Percentiles rank a stretch among this genome's conserved stretches.
These are phyloP conservation scores for Aspergillus sclerotialis DNA, from an alignment of 2,329 filamentous ascomycete genomes.

Conservation along the genomic window DNA sequence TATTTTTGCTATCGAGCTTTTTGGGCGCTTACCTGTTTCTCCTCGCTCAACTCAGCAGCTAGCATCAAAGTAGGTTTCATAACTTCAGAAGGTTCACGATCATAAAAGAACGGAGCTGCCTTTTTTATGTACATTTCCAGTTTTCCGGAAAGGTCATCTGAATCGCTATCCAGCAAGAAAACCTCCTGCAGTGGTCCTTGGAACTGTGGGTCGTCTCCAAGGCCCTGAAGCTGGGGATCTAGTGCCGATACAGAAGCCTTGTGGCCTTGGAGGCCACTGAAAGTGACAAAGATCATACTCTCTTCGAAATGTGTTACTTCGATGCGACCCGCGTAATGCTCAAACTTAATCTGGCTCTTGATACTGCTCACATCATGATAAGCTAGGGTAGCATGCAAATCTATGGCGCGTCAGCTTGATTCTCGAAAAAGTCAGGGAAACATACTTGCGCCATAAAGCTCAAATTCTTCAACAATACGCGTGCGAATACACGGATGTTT, in stretches of 20 bases:
- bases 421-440: constrained; percentile 2
- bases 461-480: constrained; percentile 52
- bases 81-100: constrained; percentile 44
- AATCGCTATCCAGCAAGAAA: constrained; percentile 44
- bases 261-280: constrained; percentile 35
- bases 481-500: constrained; percentile 54
- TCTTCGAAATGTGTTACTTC: constrained; percentile 51
- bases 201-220: constrained; percentile 33
- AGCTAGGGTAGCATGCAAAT: constrained; percentile 46
- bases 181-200: constrained; percentile 33
- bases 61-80: constrained; percentile 44
- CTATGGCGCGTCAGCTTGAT: constrained; percentile 19
- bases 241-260: constrained; percentile 29
- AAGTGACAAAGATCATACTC: constrained; percentile 42
- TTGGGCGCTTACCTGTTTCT: constrained; percentile 27
- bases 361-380: constrained; percentile 45
- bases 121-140: constrained; percentile 49
- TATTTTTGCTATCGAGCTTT: constrained; percentile 4
- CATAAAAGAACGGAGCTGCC: constrained; percentile 39
- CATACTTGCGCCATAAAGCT: constrained; percentile 48
- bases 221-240: constrained; percentile 35
- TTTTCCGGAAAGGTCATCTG: constrained; percentile 45
- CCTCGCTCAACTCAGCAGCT: constrained; percentile 29
- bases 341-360: constrained; percentile 42
- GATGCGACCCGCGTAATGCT: constrained; percentile 45